These are phyloP conservation scores for Gremmenia infestans DNA, from an alignment of 2,329 filamentous ascomycete species.

Conservation along the genomic window DNA sequence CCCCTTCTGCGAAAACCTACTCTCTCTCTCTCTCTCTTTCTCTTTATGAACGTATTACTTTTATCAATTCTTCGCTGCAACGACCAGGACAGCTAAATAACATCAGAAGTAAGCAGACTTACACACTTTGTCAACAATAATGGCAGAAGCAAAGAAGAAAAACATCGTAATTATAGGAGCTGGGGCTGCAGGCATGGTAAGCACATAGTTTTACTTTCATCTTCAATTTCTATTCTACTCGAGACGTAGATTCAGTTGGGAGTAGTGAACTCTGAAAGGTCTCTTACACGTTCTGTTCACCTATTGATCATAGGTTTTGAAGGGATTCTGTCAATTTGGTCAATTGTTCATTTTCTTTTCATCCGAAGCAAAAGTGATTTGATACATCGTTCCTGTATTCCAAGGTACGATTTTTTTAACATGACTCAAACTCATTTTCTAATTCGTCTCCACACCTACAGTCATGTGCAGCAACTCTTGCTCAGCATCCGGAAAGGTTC, in stretches of 20 bases:
- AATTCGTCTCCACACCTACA: conserved; percentile 17
- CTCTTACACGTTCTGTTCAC: too few species aligned
- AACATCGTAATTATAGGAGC: conserved; percentile 56
- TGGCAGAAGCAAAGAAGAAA: conserved; percentile 30
- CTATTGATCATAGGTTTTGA: too few species aligned
- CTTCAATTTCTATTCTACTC: background rate
- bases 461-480: conserved; percentile 63
- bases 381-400: too few species aligned
- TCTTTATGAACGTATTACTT: background rate
- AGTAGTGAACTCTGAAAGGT: too few species aligned
- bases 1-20: background rate
- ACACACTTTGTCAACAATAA: background rate
- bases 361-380: too few species aligned
- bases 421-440: background rate
- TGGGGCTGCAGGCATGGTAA: conserved; percentile 57
- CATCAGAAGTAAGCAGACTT: background rate
- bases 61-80: background rate
- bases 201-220: background rate
- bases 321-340: too few species aligned
- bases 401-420: too few species aligned
- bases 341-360: too few species aligned
- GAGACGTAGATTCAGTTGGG: background rate
- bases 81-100: background rate
- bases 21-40: background rate
- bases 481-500: conserved; percentile 61